phyloP scores from a whole-genome alignment of 1,139 yeast genomes.

The Suhomyces bokatorum region DNA sequence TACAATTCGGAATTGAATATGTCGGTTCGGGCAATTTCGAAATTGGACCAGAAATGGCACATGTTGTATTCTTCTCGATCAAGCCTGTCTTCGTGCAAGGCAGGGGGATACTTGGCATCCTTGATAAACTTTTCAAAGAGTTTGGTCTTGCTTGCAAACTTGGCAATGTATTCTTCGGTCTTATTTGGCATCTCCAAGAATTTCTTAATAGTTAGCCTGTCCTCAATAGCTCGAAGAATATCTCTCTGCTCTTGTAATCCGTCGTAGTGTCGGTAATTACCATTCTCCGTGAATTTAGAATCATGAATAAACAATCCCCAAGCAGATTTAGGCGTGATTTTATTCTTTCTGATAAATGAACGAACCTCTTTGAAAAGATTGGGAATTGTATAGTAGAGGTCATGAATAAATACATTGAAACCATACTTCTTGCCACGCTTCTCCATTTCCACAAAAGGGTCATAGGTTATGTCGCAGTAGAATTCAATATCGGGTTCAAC shows the following conservation, averaged over 20 bases:
- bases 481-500: constrained; percentile 90
- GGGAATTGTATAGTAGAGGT: constrained; percentile 77
- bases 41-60: constrained; percentile 93
- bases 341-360: constrained; percentile 51
- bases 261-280: constrained; percentile 24
- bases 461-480: constrained; percentile 87
- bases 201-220: constrained; percentile 27
- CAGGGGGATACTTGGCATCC: constrained; percentile 31
- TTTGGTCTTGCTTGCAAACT: constrained; percentile 13
- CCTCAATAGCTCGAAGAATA: constrained; percentile 30
- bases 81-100: constrained; percentile 51
- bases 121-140: constrained; percentile 24
- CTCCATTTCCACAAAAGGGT: constrained; percentile 84
- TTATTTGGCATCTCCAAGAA: constrained; percentile 21
- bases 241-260: constrained; percentile 20
- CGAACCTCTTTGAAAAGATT: constrained; percentile 71
- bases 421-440: constrained; percentile 72
- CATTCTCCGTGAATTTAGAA: constrained; percentile 27
- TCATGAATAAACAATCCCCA: constrained; percentile 57
- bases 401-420: constrained; percentile 73
- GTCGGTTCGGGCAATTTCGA: constrained; percentile 82
- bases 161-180: constrained; percentile 16
- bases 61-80: constrained; percentile 70
- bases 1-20: constrained; percentile 66
- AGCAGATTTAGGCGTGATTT: constrained; percentile 52